Base-by-base conservation (phyloP, 2,329 filamentous ascomycete species). In the Fusarium acutatum region DNA sequence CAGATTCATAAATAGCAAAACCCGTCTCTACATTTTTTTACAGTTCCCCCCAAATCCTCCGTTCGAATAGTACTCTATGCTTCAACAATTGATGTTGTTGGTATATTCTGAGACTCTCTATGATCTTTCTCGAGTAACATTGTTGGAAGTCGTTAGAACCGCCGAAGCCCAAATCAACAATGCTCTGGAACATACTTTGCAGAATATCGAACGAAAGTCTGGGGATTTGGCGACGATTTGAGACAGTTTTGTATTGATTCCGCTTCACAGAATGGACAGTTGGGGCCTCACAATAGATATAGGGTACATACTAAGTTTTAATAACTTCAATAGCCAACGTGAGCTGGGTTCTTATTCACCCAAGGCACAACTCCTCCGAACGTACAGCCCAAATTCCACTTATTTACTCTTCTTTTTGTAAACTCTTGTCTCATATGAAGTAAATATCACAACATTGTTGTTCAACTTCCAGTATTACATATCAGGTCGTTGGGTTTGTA, bases 401-500 rank as follows among this genome's bases (percentile, higher is more conserved):
- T 17, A 3, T 5, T 8, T 10, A 2, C 20, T 30, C 11, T 12
- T 20, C 26, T 0, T 12, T 9, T 9, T 26, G 17, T 6, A 0
- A 10, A 1, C 7, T 37, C 5, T 17, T 6, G 14, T 7, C 20
- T 53, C 8, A 10, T n/a, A 17, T 53, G 50, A 28, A 12, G 14
- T 28, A 22, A 6, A 22, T 5, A 18, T 14, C 4, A 10, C 24
- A 40, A 10, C 17, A 18, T 6, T n/a, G 20, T n/a, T 13, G 15
- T 30, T 40, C 20, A 54, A 7, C 12, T 18, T 18, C 8, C 20
- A 10, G 8, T n/a, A 2, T 54, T 3, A 1, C 34, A 28, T 17
- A 13, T 54, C 15, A 18, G 8, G 24, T 4, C 5, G 11, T 28
- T n/a, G 20, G 4, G 3, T 14, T 41, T 3, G 3, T 30, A 14